phyloP scores from a whole-genome alignment of 2,329 filamentous ascomycete species.

The Trichophyton verrucosum region DNA sequence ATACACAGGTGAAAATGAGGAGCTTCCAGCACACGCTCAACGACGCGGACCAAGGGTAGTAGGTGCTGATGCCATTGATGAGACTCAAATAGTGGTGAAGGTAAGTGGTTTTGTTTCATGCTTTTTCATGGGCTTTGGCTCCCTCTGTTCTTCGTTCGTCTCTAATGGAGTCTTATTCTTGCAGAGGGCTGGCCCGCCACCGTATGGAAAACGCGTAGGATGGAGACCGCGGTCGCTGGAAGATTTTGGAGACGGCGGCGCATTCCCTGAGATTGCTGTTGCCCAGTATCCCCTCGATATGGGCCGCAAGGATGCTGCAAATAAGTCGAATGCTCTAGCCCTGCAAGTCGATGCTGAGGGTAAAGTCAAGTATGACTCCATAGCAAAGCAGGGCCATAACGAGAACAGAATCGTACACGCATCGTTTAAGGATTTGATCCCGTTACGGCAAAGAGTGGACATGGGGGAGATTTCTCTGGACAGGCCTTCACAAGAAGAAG shows the following conservation, averaged over 20 bases:
- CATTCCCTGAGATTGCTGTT: constrained; percentile 85
- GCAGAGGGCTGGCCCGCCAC: constrained; percentile 65
- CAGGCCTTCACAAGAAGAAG: constrained; percentile 71
- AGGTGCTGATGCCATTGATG: constrained; percentile 64
- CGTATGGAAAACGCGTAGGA: constrained; percentile 74
- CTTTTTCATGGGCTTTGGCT: neutral
- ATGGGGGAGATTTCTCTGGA: constrained; percentile 82
- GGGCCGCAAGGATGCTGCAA: constrained; percentile 61
- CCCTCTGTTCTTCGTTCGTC: neutral
- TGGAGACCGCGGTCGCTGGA: constrained; percentile 83
- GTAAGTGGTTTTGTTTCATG: constrained; percentile 29
- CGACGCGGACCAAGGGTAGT: constrained; percentile 74
- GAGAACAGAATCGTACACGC: constrained; percentile 79
- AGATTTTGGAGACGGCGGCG: constrained; percentile 91
- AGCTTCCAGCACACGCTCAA: constrained; percentile 56
- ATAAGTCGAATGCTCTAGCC: constrained; percentile 74
- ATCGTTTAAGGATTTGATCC: constrained; percentile 94
- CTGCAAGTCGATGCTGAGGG: constrained; percentile 83
- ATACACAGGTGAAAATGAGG: constrained; percentile 82
- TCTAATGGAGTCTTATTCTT: neutral
- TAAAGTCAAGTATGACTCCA: constrained; percentile 92
- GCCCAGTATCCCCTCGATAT: constrained; percentile 95
- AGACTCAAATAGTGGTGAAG: constrained; percentile 72
- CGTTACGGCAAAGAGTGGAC: constrained; percentile 81
- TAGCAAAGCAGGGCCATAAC: constrained; percentile 76